Evolutionary conservation across 352 stramenopile species (phyloP), one percentile per base, ranked within the genome.

Genomic region (Globisporangium okanoganense): DNA sequence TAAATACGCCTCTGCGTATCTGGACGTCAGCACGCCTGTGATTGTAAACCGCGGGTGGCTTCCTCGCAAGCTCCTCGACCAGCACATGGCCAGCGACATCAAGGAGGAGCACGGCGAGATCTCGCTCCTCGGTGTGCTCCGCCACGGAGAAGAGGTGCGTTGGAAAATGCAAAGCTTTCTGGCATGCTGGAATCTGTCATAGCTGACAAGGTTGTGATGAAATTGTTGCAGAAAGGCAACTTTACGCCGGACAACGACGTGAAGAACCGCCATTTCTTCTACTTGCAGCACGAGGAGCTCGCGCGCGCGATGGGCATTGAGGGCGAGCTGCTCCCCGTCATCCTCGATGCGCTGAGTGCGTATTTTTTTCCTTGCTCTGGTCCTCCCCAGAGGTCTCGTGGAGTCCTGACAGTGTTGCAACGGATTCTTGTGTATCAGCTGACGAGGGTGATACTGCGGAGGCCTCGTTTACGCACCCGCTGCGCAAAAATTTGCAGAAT

Each of bases 1-100:
- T 20, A 24, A 47, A n/a, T 40, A 13, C 35, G 8, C 10, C 2
- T n/a, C 36, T n/a, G n/a, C n/a, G 14, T 43, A 7, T 6, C n/a
- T 22, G 40, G 16, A 14, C 22, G 16, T n/a, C 56, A 94, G 85
- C 38, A 93, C 86, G 0, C 80, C 86, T 5, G 78, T 94, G 20
- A 93, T 95, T 45, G 78, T 95, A 25, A 95, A 95, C 62, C 82
- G 86, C 57, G 86, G 86, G 4, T 95, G 80, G 77, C 69, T 95
- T 55, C 86, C 86, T 9, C 78, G 80, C 49, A 89, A 90, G 48
- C 69, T 92, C 1, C 65, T 95, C 52, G 76, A 92, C 29, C 63
- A 69, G 22, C 84, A 95, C 58, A 92, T 94, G 53, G 69, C 70
- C 16, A 66, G 61, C 33, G 63, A 79, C 10, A 67, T 73, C 35